Percentiles rank a stretch among this genome's conserved stretches.
These are phyloP conservation scores for Collybia nuda DNA, from an alignment of 768 basidiomycete genomes.

Conservation along the genomic window DNA sequence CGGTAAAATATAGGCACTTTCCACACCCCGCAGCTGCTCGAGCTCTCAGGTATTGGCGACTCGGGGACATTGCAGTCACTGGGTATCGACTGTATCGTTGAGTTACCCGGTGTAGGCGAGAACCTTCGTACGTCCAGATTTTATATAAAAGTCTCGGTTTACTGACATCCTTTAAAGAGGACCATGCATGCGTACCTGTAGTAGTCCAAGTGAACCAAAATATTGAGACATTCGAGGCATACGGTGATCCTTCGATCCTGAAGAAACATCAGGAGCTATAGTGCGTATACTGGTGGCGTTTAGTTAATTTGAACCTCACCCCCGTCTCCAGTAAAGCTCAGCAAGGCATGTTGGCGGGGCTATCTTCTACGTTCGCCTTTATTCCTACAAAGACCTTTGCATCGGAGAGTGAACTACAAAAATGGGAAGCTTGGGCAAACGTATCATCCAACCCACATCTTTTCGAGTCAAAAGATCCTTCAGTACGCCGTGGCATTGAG, in stretches of 20 bases:
- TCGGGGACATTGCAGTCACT: background rate
- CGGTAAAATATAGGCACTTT: conserved; percentile 46
- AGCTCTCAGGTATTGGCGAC: conserved; percentile 2
- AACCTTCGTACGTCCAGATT: conserved; percentile 15
- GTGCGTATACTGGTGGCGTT: background rate
- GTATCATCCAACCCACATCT: no score
- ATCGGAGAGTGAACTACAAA: conserved; percentile 18
- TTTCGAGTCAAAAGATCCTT: no score
- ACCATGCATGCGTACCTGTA: conserved; percentile 17
- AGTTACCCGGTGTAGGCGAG: conserved; percentile 7
- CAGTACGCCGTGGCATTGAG: no score
- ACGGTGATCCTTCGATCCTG: conserved; percentile 6
- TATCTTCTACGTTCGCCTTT: conserved; percentile 2
- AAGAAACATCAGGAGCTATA: conserved; percentile 9
- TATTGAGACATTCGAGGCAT: conserved; percentile 20
- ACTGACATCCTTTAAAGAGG: conserved; percentile 18
- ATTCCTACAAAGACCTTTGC: conserved; percentile 3
- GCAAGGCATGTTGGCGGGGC: conserved; percentile 12
- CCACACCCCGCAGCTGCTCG: conserved; percentile 5
- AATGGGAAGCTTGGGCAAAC: conserved; percentile 37
- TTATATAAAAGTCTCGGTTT: background rate
- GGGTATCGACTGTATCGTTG: conserved; percentile 1
- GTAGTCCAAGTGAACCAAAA: conserved; percentile 18
- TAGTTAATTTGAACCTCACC: background rate
- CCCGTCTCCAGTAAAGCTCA: conserved; percentile 4